Conservation (phyloP, 2,329 filamentous ascomycete species). For the Penicillium janthinellum region DNA sequence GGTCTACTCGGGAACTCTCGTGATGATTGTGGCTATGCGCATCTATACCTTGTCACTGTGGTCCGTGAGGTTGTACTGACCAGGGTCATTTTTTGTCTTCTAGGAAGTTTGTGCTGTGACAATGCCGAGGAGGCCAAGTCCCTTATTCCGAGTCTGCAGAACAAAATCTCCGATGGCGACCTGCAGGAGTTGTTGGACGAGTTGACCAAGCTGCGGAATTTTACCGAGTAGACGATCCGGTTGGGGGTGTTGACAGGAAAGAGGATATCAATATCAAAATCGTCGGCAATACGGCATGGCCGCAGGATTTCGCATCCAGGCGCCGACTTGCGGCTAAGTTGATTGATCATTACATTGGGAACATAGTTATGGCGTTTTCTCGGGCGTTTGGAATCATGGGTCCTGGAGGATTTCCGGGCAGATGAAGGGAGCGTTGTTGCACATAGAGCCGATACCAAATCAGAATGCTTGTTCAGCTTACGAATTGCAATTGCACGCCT, state of each 20-base stretch:
- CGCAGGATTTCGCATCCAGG: not conserved
- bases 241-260: not conserved
- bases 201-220: slow-evolving; percentile 73
- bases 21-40: slow-evolving; percentile 2
- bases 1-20: not conserved
- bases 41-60: not conserved
- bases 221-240: slow-evolving; percentile 38
- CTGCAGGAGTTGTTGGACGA: slow-evolving; percentile 87
- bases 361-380: slow-evolving; percentile 30
- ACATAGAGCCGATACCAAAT: slow-evolving; percentile 9
- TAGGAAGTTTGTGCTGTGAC: slow-evolving; percentile 89
- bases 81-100: slow-evolving; percentile 6
- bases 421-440: slow-evolving; percentile 10
- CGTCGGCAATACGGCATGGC: not conserved
- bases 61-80: not conserved
- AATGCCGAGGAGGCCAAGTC: slow-evolving; percentile 94
- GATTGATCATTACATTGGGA: slow-evolving; percentile 3
- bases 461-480: not conserved
- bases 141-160: slow-evolving; percentile 81
- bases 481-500: not conserved
- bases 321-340: not conserved
- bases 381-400: slow-evolving; percentile 18
- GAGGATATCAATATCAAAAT: no score
- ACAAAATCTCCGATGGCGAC: slow-evolving; percentile 89
- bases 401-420: slow-evolving; percentile 7